These are phyloP conservation scores for Rosa persica DNA, from an alignment of 306 rosid species.

Conservation along the genomic window DNA sequence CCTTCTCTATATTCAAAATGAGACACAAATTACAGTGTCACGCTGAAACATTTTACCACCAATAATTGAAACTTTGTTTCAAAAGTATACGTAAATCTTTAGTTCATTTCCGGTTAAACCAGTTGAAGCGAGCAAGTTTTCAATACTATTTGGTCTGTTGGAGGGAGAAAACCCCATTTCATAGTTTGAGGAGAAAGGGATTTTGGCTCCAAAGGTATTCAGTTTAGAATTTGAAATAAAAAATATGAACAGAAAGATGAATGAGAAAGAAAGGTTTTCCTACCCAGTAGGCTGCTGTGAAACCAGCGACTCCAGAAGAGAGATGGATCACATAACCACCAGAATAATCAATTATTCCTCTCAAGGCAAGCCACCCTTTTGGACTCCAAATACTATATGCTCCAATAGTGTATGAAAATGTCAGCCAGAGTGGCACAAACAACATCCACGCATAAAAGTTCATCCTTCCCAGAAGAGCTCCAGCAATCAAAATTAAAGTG, in stretches of 20 bases:
- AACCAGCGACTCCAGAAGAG: conserved; percentile 49
- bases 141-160: not conserved
- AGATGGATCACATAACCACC: conserved; percentile 50
- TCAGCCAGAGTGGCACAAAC: conserved; percentile 47
- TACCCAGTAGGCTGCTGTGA: conserved; percentile 54
- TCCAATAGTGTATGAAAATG: conserved; percentile 40
- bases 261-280: not conserved
- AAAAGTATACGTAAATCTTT: not conserved
- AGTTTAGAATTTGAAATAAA: not conserved
- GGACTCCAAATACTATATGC: conserved; percentile 44
- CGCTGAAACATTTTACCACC: not conserved
- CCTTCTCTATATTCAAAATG: not conserved
- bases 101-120: not conserved
- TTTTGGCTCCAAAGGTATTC: not conserved
- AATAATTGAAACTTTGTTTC: not conserved
- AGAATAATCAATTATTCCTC: conserved; percentile 41
- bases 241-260: no score
- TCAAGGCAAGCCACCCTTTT: conserved; percentile 11
- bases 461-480: conserved; percentile 48
- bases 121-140: not conserved
- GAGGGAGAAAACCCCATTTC: not conserved
- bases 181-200: not conserved
- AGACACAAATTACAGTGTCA: not conserved
- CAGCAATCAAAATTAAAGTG: conserved; percentile 42
- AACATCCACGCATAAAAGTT: conserved; percentile 52